phyloP scores from a whole-genome alignment of 441 rosid genomes.

The Gossypium gossypioides region DNA sequence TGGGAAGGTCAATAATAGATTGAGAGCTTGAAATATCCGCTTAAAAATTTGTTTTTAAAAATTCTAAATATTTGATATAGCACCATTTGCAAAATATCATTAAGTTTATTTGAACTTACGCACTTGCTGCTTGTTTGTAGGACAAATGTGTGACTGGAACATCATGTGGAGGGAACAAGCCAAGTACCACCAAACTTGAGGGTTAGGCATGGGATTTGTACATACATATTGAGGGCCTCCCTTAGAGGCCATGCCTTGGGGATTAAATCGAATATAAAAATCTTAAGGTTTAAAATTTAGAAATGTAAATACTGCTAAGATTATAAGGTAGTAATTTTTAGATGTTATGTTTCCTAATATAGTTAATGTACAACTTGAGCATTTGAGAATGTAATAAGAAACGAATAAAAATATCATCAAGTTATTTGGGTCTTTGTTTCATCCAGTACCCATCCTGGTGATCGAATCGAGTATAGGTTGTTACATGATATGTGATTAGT shows the following conservation, averaged over 20 bases:
- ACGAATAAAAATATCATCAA: background rate
- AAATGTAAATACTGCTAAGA: background rate
- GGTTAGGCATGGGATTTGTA: background rate
- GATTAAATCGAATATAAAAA: background rate
- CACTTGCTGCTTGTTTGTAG: background rate
- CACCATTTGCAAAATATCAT: background rate
- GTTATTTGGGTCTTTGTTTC: background rate
- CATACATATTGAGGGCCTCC: background rate
- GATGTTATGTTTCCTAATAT: background rate
- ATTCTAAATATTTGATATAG: background rate
- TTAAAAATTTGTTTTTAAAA: too few relatives aligned
- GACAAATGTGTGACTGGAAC: background rate
- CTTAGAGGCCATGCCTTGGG: background rate
- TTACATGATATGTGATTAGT: background rate
- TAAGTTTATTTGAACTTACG: background rate
- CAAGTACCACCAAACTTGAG: background rate
- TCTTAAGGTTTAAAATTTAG: background rate
- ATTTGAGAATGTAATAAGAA: too few relatives aligned
- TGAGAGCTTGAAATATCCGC: background rate
- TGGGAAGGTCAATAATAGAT: background rate
- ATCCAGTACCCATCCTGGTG: background rate
- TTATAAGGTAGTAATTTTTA: background rate
- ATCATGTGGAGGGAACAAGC: background rate
- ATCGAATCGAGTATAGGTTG: background rate
- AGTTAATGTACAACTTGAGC: background rate